Conservation (phyloP, 805 yeast genomes). For the Spathaspora boniae region DNA sequence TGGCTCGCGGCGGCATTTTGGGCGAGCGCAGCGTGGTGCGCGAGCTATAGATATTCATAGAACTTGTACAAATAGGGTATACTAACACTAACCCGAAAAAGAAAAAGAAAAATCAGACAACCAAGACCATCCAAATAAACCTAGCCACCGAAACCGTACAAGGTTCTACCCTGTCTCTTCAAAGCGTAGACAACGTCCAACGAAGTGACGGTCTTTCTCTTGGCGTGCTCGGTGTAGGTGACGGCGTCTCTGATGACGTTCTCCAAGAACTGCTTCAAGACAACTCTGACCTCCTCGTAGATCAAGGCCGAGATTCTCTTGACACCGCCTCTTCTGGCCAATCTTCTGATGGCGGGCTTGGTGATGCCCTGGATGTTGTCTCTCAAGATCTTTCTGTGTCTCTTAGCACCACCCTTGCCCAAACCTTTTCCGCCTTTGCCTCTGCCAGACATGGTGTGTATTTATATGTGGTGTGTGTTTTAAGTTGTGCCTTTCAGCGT, state of each 20-base stretch:
- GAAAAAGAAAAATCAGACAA: too few species aligned
- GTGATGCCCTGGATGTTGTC: constrained; percentile 99
- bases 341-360: constrained; percentile 99
- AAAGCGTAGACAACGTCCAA: constrained; percentile 98
- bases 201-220: constrained; percentile 99
- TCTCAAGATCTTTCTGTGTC: constrained; percentile 99
- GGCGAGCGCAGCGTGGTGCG: too few species aligned
- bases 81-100: too few species aligned
- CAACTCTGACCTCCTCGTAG: constrained; percentile 98
- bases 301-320: constrained; percentile 99
- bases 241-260: constrained; percentile 98
- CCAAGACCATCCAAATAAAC: too few species aligned
- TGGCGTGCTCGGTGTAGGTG: constrained; percentile 99
- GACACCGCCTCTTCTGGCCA: constrained; percentile 99
- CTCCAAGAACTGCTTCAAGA: constrained; percentile 92
- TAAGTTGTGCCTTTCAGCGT: too few species aligned
- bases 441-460: constrained; percentile 83
- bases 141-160: constrained; percentile 99
- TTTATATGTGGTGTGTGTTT: constrained; percentile 5
- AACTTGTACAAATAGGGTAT: too few species aligned
- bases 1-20: too few species aligned
- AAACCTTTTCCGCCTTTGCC: constrained; percentile 99
- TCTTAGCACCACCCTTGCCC: constrained; percentile 99
- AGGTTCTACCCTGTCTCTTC: constrained; percentile 99
- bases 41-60: too few species aligned